Conservation (phyloP, 208 protist genomes). For the Acanthamoeba castellanii region DNA sequence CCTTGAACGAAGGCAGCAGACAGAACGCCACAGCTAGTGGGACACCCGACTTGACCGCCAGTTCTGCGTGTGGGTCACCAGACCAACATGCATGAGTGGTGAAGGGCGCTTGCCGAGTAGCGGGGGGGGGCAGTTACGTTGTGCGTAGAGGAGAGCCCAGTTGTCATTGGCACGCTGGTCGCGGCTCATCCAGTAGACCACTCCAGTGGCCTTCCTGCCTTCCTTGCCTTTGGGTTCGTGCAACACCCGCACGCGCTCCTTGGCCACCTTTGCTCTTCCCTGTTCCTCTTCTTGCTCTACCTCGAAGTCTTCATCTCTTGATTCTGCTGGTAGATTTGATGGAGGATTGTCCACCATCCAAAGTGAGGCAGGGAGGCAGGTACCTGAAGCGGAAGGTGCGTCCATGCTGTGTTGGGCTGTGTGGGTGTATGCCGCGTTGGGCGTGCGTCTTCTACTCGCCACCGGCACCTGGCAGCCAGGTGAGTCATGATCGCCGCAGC, state of each 20-base stretch:
- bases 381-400: too few relatives aligned
- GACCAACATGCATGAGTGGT: not conserved
- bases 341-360: too few relatives aligned
- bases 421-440: too few relatives aligned
- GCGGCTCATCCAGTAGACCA: constrained; percentile 67
- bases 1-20: constrained; percentile 63
- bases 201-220: not conserved
- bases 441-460: too few relatives aligned
- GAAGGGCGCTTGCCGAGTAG: not conserved
- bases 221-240: not conserved
- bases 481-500: too few relatives aligned
- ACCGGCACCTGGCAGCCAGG: too few relatives aligned
- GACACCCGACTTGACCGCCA: not conserved
- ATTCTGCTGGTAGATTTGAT: not conserved
- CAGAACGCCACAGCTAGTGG: constrained; percentile 41
- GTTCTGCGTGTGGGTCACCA: not conserved
- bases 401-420: too few relatives aligned
- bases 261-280: not conserved
- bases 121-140: not conserved
- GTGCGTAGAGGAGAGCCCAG: constrained; percentile 61
- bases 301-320: not conserved
- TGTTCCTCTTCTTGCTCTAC: not conserved
- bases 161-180: constrained; percentile 61
- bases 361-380: too few relatives aligned
- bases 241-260: constrained; percentile 35